phyloP scores from a whole-genome alignment of 2,329 filamentous ascomycete species.

The Colletotrichum tofieldiae region DNA sequence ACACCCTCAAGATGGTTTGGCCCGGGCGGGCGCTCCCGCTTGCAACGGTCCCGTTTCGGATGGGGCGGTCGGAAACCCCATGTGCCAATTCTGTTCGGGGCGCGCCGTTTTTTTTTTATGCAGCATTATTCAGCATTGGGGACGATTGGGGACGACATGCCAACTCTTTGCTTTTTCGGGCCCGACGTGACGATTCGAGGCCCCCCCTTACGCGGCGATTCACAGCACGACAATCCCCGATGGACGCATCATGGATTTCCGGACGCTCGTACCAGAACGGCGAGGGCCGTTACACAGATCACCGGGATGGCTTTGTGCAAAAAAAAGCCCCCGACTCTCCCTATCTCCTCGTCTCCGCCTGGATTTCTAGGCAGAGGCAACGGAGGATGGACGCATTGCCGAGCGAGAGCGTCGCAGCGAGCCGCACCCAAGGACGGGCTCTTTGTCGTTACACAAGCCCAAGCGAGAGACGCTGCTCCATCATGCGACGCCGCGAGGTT shows the following conservation, averaged over 20 bases:
- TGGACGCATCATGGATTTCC: neutral
- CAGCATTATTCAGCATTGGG: constrained; percentile 11
- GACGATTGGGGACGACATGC: constrained; percentile 3
- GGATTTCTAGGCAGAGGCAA: neutral
- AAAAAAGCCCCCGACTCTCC: neutral
- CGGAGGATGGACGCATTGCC: neutral
- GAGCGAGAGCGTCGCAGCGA: neutral
- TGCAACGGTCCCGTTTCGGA: constrained; percentile 20
- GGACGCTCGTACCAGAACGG: neutral
- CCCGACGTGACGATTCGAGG: neutral
- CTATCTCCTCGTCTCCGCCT: neutral
- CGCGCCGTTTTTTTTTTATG: neutral
- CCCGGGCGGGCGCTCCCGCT: constrained; percentile 11
- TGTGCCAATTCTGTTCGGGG: neutral
- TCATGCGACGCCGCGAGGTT: neutral
- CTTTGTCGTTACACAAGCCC: neutral
- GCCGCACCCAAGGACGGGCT: no score
- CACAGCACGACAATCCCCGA: neutral
- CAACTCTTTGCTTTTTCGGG: neutral
- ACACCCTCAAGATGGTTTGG: constrained; percentile 3
- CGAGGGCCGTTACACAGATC: constrained; percentile 1
- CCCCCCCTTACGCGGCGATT: neutral
- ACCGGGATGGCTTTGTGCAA: neutral
- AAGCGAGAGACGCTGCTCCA: neutral
- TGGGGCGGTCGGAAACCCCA: neutral